Evolutionary conservation across 176 grass and related monocot species (phyloP), one percentile per base, ranked within the genome.

Genomic region (Musa itinerans): DNA sequence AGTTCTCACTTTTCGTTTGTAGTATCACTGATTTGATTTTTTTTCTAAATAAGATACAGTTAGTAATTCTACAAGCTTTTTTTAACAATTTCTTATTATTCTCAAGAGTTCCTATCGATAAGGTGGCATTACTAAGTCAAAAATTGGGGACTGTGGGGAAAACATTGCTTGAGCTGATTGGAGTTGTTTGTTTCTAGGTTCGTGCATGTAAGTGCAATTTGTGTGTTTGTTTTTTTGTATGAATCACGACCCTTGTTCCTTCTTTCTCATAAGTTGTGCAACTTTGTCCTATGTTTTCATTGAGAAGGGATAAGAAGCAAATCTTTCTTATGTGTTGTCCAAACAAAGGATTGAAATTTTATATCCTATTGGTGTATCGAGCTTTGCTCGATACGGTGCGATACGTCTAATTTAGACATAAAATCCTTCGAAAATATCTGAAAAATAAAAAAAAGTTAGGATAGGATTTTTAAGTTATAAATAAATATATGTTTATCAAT

Each of bases 151-250:
- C 62, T 89, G 88, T 98, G 64, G 94, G 94, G 13, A 83, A 50
- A 80, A 93, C 87, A 83, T 81, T 98, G 58, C 90, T 98, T 68
- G 94, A 93, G 80, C 80, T 98, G 67, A 93, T 90, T 76, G 80
- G 94, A 98, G 77, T 85, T 98, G 51, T 94, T 98, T 83, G 80
- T 91, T 76, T 94, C 93, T n/a, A n/a, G n/a, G 74, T 98, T 98
- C 82, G 93, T 98, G 95, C 90, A 98, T 86, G 95, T 73, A 91
- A 69, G 90, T 79, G 17, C 34, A 70, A n/a, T 51, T 34, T 20
- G 61, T 83, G 19, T 82, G n/a, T 50, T 74, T 74, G 21, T 29
- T 2, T 29, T 29, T 29, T 29, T 2, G 23, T 23, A 3, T 29
- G 27, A 29, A 29, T 29, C 8, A 12, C n/a, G 3, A 15, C 16